Evolutionary conservation across 2,329 filamentous ascomycete species (phyloP).

Genomic region (Dactylellina drechsleri): DNA sequence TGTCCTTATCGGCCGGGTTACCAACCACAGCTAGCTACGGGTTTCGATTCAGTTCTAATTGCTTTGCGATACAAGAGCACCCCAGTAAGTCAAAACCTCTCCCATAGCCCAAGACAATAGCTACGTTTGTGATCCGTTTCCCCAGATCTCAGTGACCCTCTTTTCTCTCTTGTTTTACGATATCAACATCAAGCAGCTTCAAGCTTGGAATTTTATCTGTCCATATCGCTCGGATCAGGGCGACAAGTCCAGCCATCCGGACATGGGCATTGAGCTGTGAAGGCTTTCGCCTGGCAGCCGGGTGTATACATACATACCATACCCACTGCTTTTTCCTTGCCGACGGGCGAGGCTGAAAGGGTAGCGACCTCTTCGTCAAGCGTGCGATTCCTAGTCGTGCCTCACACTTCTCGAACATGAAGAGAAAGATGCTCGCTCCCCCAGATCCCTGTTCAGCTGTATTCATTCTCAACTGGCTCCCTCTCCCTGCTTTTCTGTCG

Average conservation of each 20-base stretch:
- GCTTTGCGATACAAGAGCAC: too few relatives aligned
- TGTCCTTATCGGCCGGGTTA: background rate
- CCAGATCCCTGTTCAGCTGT: constrained; percentile 14
- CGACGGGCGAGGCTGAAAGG: constrained; percentile 11
- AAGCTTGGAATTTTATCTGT: constrained; percentile 19
- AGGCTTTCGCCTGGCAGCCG: too few relatives aligned
- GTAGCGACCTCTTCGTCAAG: background rate
- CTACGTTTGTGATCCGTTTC: background rate
- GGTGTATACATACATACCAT: too few relatives aligned
- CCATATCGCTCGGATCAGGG: constrained; percentile 25
- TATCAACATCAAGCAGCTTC: background rate
- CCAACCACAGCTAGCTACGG: too few relatives aligned
- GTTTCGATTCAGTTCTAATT: too few relatives aligned
- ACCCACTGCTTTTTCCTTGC: background rate
- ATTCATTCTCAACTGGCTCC: constrained; percentile 19
- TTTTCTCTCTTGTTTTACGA: background rate
- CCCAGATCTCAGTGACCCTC: background rate
- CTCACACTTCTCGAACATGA: background rate
- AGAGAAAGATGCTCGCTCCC: background rate
- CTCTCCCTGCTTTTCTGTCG: constrained; percentile 4
- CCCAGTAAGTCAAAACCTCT: constrained; percentile 14
- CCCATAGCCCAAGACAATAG: constrained; percentile 1
- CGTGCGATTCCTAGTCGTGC: background rate
- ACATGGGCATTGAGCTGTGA: background rate
- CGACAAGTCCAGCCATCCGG: constrained; percentile 14